Evolutionary conservation across 768 basidiomycete species (phyloP).

Genomic region (Termitomyces sp.): DNA sequence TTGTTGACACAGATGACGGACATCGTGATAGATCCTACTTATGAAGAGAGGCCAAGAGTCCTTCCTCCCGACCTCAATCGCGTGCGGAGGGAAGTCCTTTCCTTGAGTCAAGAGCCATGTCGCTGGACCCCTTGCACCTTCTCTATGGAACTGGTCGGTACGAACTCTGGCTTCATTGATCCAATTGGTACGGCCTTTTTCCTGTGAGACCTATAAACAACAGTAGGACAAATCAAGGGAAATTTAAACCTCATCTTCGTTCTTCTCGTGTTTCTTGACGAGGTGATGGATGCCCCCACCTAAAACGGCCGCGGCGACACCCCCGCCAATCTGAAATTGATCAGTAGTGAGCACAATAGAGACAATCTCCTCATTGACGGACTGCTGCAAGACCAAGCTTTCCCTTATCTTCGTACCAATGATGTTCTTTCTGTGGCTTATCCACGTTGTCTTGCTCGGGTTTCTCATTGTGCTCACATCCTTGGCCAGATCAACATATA

Average conservation of each 20-base stretch:
- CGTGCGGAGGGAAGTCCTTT: constrained; percentile 52
- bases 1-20: constrained; percentile 22
- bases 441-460: constrained; percentile 11
- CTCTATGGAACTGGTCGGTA: constrained; percentile 41
- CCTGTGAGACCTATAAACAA: constrained; percentile 27
- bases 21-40: constrained; percentile 57
- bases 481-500: constrained; percentile 4
- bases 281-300: constrained; percentile 4
- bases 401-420: constrained; percentile 53
- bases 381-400: constrained; percentile 59
- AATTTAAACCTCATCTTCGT: constrained; percentile 47
- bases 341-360: constrained; percentile 1
- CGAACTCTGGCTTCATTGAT: constrained; percentile 51
- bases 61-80: constrained; percentile 57
- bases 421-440: constrained; percentile 47
- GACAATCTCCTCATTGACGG: background rate
- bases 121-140: constrained; percentile 42
- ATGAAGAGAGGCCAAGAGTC: constrained; percentile 51
- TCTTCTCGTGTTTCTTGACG: constrained; percentile 39
- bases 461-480: constrained; percentile 8
- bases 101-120: constrained; percentile 65
- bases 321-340: constrained; percentile 56
- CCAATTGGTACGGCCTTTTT: constrained; percentile 52
- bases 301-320: constrained; percentile 30
- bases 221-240: background rate